Evolutionary conservation across 1,284 basidiomycete species (phyloP).

Genomic region (Salmacisia buchloeana): DNA sequence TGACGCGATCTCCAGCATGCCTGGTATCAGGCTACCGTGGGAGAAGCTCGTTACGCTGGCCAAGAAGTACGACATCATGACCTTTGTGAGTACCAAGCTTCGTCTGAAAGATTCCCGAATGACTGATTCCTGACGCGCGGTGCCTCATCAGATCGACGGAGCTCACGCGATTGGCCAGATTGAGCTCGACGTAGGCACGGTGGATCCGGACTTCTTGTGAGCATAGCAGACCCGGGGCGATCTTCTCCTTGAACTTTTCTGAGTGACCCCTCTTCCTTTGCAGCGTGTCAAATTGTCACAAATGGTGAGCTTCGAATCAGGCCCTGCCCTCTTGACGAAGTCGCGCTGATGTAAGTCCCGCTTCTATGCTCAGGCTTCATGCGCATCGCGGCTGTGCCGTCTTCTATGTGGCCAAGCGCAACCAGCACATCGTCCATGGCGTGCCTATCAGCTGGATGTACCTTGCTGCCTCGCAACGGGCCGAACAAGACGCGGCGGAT

Average conservation of each 20-base stretch:
- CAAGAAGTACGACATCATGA: conserved; percentile 33
- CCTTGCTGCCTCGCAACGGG: conserved; percentile 20
- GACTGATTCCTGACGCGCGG: background rate
- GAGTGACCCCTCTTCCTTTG: background rate
- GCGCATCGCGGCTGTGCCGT: conserved; percentile 67
- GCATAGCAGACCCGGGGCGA: conserved; percentile 5
- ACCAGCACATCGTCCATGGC: conserved; percentile 70
- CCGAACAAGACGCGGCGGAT: background rate
- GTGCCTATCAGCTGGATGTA: conserved; percentile 70
- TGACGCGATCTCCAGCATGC: conserved; percentile 67
- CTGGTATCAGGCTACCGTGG: conserved; percentile 74
- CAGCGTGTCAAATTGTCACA: conserved; percentile 29
- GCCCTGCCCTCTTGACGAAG: background rate
- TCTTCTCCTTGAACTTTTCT: background rate
- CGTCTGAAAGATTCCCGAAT: too few species aligned
- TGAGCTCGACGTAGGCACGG: conserved; percentile 38
- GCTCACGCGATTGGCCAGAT: conserved; percentile 71
- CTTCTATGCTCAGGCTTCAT: conserved; percentile 72
- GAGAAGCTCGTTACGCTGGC: conserved; percentile 58
- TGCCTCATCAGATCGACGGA: conserved; percentile 59
- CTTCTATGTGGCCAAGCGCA: conserved; percentile 71
- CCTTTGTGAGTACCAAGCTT: conserved; percentile 22
- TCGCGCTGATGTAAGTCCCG: conserved; percentile 54
- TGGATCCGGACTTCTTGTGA: conserved; percentile 47
- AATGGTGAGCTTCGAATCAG: conserved; percentile 14